These are phyloP conservation scores for Capronia coronata DNA, from an alignment of 2,329 filamentous ascomycete genomes.

Conservation along the genomic window DNA sequence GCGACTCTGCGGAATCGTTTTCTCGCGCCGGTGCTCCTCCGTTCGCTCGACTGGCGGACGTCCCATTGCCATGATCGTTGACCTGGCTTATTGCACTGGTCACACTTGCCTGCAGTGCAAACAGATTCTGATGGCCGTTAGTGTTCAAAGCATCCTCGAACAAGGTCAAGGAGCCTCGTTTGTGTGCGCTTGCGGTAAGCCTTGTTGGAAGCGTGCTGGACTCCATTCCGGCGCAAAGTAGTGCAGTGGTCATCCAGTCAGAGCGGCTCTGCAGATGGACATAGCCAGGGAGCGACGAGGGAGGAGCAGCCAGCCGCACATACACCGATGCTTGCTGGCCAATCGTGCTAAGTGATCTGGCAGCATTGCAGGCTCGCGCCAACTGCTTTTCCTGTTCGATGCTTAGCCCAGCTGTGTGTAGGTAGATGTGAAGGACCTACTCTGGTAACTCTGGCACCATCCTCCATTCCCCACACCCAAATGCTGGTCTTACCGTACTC, in stretches of 20 bases:
- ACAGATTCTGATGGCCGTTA: slow-evolving; percentile 73
- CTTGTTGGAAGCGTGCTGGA: slow-evolving; percentile 70
- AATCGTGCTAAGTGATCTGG: slow-evolving; percentile 63
- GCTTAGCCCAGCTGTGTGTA: slow-evolving; percentile 3
- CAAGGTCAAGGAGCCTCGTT: slow-evolving; percentile 52
- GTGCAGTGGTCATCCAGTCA: slow-evolving; percentile 71
- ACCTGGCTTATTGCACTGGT: background rate
- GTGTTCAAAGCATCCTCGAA: slow-evolving; percentile 63
- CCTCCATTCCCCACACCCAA: slow-evolving; percentile 80
- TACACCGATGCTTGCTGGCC: slow-evolving; percentile 68
- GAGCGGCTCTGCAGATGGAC: slow-evolving; percentile 58
- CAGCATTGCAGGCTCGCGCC: slow-evolving; percentile 64
- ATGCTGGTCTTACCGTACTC: slow-evolving; percentile 84
- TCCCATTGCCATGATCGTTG: slow-evolving; percentile 11
- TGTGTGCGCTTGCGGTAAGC: slow-evolving; percentile 45
- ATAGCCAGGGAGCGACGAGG: slow-evolving; percentile 50
- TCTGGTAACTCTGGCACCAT: slow-evolving; percentile 49
- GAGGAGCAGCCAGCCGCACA: slow-evolving; percentile 64
- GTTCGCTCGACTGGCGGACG: slow-evolving; percentile 1
- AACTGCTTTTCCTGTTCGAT: slow-evolving; percentile 50
- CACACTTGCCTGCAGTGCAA: slow-evolving; percentile 60
- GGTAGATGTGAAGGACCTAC: slow-evolving; percentile 37
- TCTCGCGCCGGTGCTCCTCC: background rate
- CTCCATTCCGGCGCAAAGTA: slow-evolving; percentile 71
- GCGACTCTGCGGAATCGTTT: background rate